These are phyloP conservation scores for Neurospora pannonica DNA, from an alignment of 495 filamentous ascomycete species.

Conservation along the genomic window DNA sequence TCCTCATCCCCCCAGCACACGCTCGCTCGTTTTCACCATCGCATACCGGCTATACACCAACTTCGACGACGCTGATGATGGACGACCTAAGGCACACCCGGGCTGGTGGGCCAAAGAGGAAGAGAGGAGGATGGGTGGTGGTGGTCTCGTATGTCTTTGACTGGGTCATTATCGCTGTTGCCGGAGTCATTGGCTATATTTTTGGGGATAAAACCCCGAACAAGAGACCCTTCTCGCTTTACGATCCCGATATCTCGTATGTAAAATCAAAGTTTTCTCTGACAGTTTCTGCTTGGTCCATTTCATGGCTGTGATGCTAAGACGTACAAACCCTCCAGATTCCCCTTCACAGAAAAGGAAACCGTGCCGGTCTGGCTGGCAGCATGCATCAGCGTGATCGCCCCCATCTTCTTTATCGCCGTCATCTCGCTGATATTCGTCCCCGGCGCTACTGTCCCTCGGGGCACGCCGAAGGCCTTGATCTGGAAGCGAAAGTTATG, in stretches of 20 bases:
- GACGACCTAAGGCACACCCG: slow-evolving; percentile 10
- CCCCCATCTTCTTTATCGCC: slow-evolving; percentile 57
- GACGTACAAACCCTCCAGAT: slow-evolving; percentile 37
- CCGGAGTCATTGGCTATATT: slow-evolving; percentile 30
- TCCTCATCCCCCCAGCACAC: slow-evolving; percentile 15
- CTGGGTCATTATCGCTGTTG: slow-evolving; percentile 34
- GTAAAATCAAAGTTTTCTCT: slow-evolving; percentile 5
- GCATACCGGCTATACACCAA: slow-evolving; percentile 3
- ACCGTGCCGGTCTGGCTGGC: slow-evolving; percentile 55
- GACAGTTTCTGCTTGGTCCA: not conserved
- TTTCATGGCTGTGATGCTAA: not conserved
- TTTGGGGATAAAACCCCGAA: slow-evolving; percentile 47
- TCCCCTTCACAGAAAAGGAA: slow-evolving; percentile 66
- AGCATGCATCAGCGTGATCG: slow-evolving; percentile 44
- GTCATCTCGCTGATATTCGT: slow-evolving; percentile 63
- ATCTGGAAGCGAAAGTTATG: slow-evolving; percentile 67
- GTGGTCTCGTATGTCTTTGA: slow-evolving; percentile 37
- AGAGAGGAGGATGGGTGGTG: slow-evolving; percentile 21
- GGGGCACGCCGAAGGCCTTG: slow-evolving; percentile 53
- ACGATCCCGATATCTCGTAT: slow-evolving; percentile 37
- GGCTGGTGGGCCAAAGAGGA: slow-evolving; percentile 9
- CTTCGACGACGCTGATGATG: slow-evolving; percentile 10
- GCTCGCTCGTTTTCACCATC: slow-evolving; percentile 12
- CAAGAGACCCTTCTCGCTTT: slow-evolving; percentile 42
- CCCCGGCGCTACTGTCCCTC: slow-evolving; percentile 53